Evolutionary conservation across 805 yeast species (phyloP).

Genomic region (Pichia deserticola): DNA sequence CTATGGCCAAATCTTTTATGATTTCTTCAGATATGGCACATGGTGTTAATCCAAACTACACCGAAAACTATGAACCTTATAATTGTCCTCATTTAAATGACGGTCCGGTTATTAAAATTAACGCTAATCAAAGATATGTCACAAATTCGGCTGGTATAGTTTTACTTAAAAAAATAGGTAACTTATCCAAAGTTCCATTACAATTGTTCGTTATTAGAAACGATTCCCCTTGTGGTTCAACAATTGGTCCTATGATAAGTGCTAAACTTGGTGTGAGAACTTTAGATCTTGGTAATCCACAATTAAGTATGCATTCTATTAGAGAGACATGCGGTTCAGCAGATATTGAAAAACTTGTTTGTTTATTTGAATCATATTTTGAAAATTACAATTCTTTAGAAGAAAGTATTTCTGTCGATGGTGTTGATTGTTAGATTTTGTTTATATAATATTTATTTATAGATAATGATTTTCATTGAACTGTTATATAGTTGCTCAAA

Average conservation of each 20-base stretch:
- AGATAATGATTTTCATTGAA: too few species aligned
- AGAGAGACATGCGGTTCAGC: slow-evolving; percentile 83
- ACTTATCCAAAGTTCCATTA: slow-evolving; percentile 62
- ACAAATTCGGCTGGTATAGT: slow-evolving; percentile 90
- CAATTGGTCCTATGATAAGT: slow-evolving; percentile 91
- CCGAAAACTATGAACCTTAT: slow-evolving; percentile 61
- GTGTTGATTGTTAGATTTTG: background rate
- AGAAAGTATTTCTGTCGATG: slow-evolving; percentile 26
- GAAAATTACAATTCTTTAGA: slow-evolving; percentile 31
- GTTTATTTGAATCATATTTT: slow-evolving; percentile 58
- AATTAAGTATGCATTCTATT: slow-evolving; percentile 87
- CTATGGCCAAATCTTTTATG: slow-evolving; percentile 74
- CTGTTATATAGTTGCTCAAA: too few species aligned
- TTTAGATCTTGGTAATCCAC: slow-evolving; percentile 86
- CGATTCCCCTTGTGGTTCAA: slow-evolving; percentile 91
- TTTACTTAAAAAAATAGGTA: slow-evolving; percentile 64
- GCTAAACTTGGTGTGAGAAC: slow-evolving; percentile 83
- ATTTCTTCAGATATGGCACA: slow-evolving; percentile 95
- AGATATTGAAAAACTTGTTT: slow-evolving; percentile 59
- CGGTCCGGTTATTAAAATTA: slow-evolving; percentile 90
- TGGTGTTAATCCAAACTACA: slow-evolving; percentile 92
- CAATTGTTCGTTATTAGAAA: slow-evolving; percentile 91
- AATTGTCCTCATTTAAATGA: slow-evolving; percentile 77
- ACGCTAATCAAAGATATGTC: slow-evolving; percentile 93
- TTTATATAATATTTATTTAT: too few species aligned